Evolutionary conservation across 805 yeast species (phyloP).

Genomic region (Candida easanensis): DNA sequence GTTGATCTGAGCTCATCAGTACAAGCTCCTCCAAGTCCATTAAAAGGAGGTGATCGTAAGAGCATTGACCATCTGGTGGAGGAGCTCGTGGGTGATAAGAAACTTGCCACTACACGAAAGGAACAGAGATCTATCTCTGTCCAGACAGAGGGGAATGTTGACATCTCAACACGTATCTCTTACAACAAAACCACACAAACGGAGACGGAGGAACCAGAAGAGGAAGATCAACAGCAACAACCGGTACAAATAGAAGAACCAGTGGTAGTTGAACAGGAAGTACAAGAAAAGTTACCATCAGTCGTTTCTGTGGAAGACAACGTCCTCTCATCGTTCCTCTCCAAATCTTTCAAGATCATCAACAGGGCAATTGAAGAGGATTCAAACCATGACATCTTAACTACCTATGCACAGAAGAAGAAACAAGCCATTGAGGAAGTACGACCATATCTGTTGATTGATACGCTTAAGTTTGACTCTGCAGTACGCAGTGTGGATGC

Average conservation of each 20-base stretch:
- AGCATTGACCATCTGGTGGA: slow-evolving; percentile 12
- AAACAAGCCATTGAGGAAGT: slow-evolving; percentile 16
- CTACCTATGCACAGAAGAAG: slow-evolving; percentile 14
- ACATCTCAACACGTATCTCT: slow-evolving; percentile 6
- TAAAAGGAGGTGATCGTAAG: neutral
- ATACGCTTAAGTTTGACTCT: slow-evolving; percentile 6
- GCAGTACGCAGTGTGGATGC: slow-evolving; percentile 19
- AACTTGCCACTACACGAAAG: neutral
- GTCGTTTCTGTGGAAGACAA: slow-evolving; percentile 7
- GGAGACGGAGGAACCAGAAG: slow-evolving; percentile 3
- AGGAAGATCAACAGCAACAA: slow-evolving; percentile 3
- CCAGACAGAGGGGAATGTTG: slow-evolving; percentile 12
- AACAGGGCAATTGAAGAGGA: slow-evolving; percentile 28
- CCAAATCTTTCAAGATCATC: slow-evolving; percentile 24
- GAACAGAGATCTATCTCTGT: slow-evolving; percentile 11
- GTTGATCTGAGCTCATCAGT: slow-evolving; percentile 1
- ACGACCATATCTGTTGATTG: slow-evolving; percentile 6
- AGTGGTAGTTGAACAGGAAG: neutral
- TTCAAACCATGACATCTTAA: slow-evolving; percentile 22
- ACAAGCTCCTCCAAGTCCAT: slow-evolving; percentile 2
- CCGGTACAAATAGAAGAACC: neutral
- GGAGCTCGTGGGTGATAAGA: slow-evolving; percentile 10
- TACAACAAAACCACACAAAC: slow-evolving; percentile 29
- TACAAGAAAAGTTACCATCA: neutral
- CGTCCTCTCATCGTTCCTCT: slow-evolving; percentile 16